A percentile compares a stretch with the other conserved stretches of the same genome.
Evolutionary conservation across 2,329 filamentous ascomycete species (phyloP).

Genomic region (Fusarium protoensiforme): DNA sequence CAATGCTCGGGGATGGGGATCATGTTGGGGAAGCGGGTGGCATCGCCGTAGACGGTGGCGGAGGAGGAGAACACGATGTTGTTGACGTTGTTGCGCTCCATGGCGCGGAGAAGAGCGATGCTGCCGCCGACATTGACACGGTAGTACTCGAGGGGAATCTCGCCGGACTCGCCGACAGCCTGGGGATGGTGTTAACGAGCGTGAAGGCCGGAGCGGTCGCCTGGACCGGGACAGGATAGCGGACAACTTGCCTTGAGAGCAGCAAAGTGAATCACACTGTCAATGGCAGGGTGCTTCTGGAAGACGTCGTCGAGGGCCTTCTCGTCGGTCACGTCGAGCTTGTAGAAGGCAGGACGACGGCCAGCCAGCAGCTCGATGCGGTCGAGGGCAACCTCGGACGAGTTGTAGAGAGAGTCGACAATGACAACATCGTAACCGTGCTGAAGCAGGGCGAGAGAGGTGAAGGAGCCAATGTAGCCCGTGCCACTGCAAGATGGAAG

Average conservation of each 20-base stretch:
- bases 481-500: conserved; percentile 75
- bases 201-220: background rate
- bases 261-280: conserved; percentile 99
- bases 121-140: conserved; percentile 95
- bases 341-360: conserved; percentile 85
- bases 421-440: conserved; percentile 97
- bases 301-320: conserved; percentile 87
- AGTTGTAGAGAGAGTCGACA: conserved; percentile 97
- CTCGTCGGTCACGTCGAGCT: conserved; percentile 90
- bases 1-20: conserved; percentile 98
- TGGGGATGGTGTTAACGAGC: conserved; percentile 50
- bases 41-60: conserved; percentile 97
- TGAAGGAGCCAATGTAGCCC: conserved; percentile 99
- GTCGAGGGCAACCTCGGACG: conserved; percentile 88
- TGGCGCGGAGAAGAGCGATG: conserved; percentile 84
- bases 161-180: conserved; percentile 95
- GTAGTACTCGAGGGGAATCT: conserved; percentile 98
- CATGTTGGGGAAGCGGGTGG: conserved; percentile 96
- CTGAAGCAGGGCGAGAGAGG: conserved; percentile 88
- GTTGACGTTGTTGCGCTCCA: conserved; percentile 89
- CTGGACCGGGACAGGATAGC: background rate
- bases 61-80: conserved; percentile 99
- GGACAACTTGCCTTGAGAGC: conserved; percentile 81
- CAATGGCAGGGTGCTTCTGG: conserved; percentile 87
- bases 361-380: conserved; percentile 95